Evolutionary conservation across 192 early-diverging fungal genomes (phyloP), one percentile per base, ranked within the genome.

Genomic region (Podila minutissima): DNA sequence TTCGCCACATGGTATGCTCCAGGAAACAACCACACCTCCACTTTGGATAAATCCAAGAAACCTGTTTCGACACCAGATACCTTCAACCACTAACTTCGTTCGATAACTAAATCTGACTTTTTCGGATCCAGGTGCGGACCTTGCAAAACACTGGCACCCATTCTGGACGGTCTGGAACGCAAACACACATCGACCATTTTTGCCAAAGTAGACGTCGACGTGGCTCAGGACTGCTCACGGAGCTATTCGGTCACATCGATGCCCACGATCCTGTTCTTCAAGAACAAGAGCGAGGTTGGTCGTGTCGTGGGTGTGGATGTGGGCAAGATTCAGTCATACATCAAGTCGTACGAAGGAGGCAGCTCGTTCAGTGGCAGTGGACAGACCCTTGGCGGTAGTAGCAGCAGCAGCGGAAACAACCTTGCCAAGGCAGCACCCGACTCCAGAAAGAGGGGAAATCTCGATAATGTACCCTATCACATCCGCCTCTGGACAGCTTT

Each of bases 261-360:
- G 75, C 75, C 75, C 5, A 78, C 75, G 12, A 78, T 78, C 11
- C 33, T 78, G 24, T 78, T 78, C 29, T 71, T 78, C 59, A 78
- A 78, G 35, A 78, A 78, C 69, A 53, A 64, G 29, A 71, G 64
- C 7, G 75, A 78, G 69, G 75, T 78, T 5, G 65, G 64, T 12
- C 68, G 75, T 26, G 75, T 78, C 28, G 69, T 78, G 1, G 75
- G 75, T 11, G 68, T 64, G 28, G 69, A 78, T 61, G 64, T 67
- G 13, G 59, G 69, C 59, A 78, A 78, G 65, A 78, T 78, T 38
- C 68, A 78, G 62, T 46, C 69, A 0, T 57, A 66, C 19, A 78
- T 78, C 51, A 78, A 78, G 65, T 31, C 75, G 19, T 66, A 78
- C 31, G 75, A 78, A 11, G 69, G 69, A 9, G 75, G 75, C 8